These are phyloP conservation scores for Agaricales sp. DNA, from an alignment of 1,284 basidiomycete species.

Conservation along the genomic window DNA sequence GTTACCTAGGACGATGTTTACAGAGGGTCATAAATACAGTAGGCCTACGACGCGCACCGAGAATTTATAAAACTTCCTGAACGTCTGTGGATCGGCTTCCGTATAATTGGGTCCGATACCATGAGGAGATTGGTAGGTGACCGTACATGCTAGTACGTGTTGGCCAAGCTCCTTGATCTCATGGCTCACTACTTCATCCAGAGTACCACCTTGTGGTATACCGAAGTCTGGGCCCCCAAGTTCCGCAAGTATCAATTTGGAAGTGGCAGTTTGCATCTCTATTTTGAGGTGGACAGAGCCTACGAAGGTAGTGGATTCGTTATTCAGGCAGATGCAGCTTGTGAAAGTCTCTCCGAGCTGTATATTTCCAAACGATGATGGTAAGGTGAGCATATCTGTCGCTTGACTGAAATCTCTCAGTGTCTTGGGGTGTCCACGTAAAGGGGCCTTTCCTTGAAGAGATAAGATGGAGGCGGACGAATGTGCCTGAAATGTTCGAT, in stretches of 20 bases:
- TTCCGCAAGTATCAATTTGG: conserved; percentile 53
- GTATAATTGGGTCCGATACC: conserved; percentile 34
- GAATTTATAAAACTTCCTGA: conserved; percentile 86
- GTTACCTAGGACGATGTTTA: conserved; percentile 45
- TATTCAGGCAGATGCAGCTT: conserved; percentile 70
- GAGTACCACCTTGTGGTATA: conserved; percentile 41
- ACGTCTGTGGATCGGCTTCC: conserved; percentile 57
- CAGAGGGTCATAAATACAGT: conserved; percentile 5
- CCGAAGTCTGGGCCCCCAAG: conserved; percentile 40
- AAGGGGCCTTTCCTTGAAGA: conserved; percentile 57
- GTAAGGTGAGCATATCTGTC: conserved; percentile 63
- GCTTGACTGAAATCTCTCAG: conserved; percentile 66
- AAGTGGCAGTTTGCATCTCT: conserved; percentile 69
- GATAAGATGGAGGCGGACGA: conserved; percentile 71
- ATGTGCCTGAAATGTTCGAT: conserved; percentile 33
- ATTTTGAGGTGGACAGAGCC: conserved; percentile 50
- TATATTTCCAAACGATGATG: conserved; percentile 69
- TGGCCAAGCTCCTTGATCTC: conserved; percentile 81
- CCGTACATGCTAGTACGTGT: conserved; percentile 69
- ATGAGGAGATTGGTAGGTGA: conserved; percentile 46
- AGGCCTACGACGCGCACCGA: conserved; percentile 12
- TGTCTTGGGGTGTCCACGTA: conserved; percentile 68
- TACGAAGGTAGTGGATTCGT: conserved; percentile 53
- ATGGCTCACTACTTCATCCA: conserved; percentile 59
- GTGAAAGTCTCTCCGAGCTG: conserved; percentile 77